Base-by-base conservation (phyloP, 2,329 filamentous ascomycete genomes). In the Neofusicoccum parvum region DNA sequence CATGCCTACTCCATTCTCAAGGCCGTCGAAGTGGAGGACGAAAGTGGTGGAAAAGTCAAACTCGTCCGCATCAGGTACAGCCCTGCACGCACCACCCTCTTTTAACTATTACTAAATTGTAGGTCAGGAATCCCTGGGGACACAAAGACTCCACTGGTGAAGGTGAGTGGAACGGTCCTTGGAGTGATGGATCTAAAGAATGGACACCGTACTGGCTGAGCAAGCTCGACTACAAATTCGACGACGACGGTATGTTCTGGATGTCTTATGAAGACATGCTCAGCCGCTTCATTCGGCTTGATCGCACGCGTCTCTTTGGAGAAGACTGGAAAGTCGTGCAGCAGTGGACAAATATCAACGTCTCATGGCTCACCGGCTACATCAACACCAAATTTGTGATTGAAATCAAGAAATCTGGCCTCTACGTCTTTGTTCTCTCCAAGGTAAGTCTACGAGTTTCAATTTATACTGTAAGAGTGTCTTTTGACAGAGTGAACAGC, bases 191-290 rank as follows among this genome's bases (percentile, higher is more conserved):
- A 0, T 92, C 90, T 6, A 90, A 92, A 71, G 89, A 94, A 76
- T 96, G 92, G 92, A 94, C 90, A 0, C 83, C 90, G 0, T 88
- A 93, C 69, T 92, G 90, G 86, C 88, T 94, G 78, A 79, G 87
- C 67, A 88, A 89, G 70, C 83, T 95, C 0, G 83, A 85, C 51
- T 90, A 94, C 73, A 87, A 85, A 48, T 94, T 94, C 70, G 90
- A 91, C 45, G 89, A 92, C 69, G 91, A 94, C 70, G 91, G 90
- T 14, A 41, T 56, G 7, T 67, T 67, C 34, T 67, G 65, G 65
- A 66, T 67, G 45, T 51, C 65, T 5, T 65, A 41, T 45, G 32
- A 66, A 4, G 65, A 67, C 34, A 50, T 67, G 32, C 41, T 66
- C 11, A 50, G 46, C 27, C 27, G 49, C 2, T 67, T 59, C 37